Evolutionary conservation across 768 basidiomycete genomes (phyloP).

Genomic region (Obba rivulosa): DNA sequence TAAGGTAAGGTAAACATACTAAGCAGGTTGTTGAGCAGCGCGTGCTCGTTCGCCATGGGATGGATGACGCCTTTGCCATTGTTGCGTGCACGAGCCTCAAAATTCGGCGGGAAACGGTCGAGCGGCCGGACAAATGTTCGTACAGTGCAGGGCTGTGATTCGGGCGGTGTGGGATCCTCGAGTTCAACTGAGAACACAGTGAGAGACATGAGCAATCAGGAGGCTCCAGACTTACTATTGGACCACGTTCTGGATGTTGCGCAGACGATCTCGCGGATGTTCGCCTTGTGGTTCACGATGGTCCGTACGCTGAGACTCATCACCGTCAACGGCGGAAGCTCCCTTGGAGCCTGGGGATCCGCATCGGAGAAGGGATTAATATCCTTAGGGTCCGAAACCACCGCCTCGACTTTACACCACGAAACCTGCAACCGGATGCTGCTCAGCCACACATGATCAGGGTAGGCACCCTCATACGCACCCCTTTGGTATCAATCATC

Average conservation of each 20-base stretch:
- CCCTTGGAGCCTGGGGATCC: slow-evolving; percentile 65
- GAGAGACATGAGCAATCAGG: background rate
- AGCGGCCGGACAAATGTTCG: slow-evolving; percentile 90
- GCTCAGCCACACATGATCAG: background rate
- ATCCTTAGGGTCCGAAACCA: slow-evolving; percentile 79
- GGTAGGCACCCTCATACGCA: slow-evolving; percentile 31
- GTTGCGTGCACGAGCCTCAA: slow-evolving; percentile 63
- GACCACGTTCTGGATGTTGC: slow-evolving; percentile 81
- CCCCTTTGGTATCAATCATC: slow-evolving; percentile 71
- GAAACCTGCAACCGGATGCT: slow-evolving; percentile 55
- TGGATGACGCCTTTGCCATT: slow-evolving; percentile 67
- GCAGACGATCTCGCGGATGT: slow-evolving; percentile 91
- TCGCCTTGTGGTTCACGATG: slow-evolving; percentile 89
- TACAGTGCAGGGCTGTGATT: slow-evolving; percentile 73
- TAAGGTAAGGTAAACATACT: slow-evolving; percentile 34
- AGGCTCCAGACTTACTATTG: slow-evolving; percentile 39
- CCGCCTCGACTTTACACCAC: slow-evolving; percentile 94
- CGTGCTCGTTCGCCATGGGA: slow-evolving; percentile 76
- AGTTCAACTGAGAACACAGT: slow-evolving; percentile 55
- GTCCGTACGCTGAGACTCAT: slow-evolving; percentile 87
- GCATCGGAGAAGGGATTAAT: slow-evolving; percentile 78
- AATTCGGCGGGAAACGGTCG: slow-evolving; percentile 78
- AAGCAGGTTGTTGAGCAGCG: slow-evolving; percentile 77
- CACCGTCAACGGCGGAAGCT: slow-evolving; percentile 83
- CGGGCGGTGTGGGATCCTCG: slow-evolving; percentile 89